Percentiles rank a stretch among this genome's conserved stretches.
phyloP scores from a whole-genome alignment of 2,329 filamentous ascomycete genomes.

The Epichloe elymi region DNA sequence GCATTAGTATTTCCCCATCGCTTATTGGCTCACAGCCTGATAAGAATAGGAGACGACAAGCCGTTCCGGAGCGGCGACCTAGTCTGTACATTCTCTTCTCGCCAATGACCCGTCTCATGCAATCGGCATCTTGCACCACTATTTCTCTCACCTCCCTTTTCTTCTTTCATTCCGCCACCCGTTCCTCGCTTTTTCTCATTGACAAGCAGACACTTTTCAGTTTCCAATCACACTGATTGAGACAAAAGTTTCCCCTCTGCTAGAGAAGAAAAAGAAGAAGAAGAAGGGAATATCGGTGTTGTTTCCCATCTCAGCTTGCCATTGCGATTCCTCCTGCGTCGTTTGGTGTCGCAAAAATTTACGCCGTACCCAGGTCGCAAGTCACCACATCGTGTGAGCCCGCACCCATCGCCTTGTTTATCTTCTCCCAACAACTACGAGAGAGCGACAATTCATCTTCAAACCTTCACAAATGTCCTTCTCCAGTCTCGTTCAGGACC shows the following conservation, averaged over 20 bases:
- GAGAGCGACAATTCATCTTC: not conserved
- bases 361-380: too few species aligned
- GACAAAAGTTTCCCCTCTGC: not conserved
- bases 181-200: not conserved
- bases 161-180: not conserved
- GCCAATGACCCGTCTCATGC: not conserved
- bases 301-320: too few species aligned
- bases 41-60: too few species aligned
- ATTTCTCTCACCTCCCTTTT: not conserved
- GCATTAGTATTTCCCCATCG: conserved; percentile 16
- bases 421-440: not conserved
- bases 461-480: conserved; percentile 44
- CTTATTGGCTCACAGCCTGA: conserved; percentile 13
- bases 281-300: too few species aligned
- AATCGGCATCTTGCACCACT: not conserved
- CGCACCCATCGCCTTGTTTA: not conserved
- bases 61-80: not conserved
- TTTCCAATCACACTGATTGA: not conserved
- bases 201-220: not conserved
- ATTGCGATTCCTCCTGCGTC: not conserved
- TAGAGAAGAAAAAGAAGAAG: too few species aligned
- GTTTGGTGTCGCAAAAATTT: not conserved
- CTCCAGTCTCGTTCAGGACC: conserved; percentile 53
- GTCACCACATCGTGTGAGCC: too few species aligned
- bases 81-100: not conserved